These are phyloP conservation scores for Cordyceps fumosorosea DNA, from an alignment of 2,329 filamentous ascomycete genomes.

Conservation along the genomic window DNA sequence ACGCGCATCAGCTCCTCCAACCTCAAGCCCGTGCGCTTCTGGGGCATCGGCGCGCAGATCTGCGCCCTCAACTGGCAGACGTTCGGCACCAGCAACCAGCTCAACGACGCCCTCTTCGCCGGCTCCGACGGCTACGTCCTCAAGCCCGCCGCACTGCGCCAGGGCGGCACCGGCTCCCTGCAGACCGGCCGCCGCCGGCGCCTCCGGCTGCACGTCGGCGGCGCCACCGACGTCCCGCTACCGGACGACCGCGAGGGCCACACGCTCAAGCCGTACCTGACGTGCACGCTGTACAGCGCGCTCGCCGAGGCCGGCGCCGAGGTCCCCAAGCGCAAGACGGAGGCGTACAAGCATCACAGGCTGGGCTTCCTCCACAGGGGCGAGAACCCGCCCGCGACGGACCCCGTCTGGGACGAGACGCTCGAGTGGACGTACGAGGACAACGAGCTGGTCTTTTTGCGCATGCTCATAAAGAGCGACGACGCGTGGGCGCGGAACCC, in stretches of 20 bases:
- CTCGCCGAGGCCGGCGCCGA: constrained; percentile 34
- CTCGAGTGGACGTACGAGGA: constrained; percentile 64
- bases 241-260: constrained; percentile 42
- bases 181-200: constrained; percentile 39
- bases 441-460: constrained; percentile 57
- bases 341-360: constrained; percentile 52
- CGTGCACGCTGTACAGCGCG: constrained; percentile 57
- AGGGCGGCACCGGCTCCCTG: constrained; percentile 45
- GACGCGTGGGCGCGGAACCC: constrained; percentile 57
- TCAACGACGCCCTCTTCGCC: constrained; percentile 62
- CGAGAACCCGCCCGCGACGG: constrained; percentile 51
- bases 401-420: constrained; percentile 60
- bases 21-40: constrained; percentile 56
- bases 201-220: constrained; percentile 53
- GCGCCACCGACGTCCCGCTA: constrained; percentile 55
- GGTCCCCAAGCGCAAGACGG: constrained; percentile 55
- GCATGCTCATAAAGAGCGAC: constrained; percentile 61
- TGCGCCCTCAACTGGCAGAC: constrained; percentile 66
- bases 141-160: constrained; percentile 54
- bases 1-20: constrained; percentile 62
- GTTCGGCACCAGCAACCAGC: constrained; percentile 58
- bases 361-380: constrained; percentile 48
- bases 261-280: constrained; percentile 57
- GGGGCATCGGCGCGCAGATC: constrained; percentile 62
- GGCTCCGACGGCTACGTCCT: constrained; percentile 60